Evolutionary conservation across 2,329 filamentous ascomycete species (phyloP), one percentile per base, ranked within the genome.

Genomic region (Exophiala lecanii-corni): DNA sequence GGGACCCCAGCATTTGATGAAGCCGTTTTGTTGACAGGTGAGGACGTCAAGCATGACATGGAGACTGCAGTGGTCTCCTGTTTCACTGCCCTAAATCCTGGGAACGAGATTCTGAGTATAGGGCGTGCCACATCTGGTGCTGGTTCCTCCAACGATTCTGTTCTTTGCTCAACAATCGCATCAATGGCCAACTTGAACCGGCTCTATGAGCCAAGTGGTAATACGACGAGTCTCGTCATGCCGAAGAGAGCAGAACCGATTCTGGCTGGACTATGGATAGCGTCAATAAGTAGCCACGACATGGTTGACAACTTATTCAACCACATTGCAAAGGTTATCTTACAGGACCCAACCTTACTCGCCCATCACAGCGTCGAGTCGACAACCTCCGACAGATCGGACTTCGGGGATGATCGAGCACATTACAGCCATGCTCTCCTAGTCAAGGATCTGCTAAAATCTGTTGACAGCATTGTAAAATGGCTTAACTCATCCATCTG

Each of bases 191-290:
- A 36, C 25, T 13, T 23, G 10, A 16, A n/a, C 39, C 21, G 25
- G 15, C 23, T 46, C 10, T 33, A 46, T 34, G 28, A 39, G 19
- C 15, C 42, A 10, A 15, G 17, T 15, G 10, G 16, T 16, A 25
- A 12, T 7, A 7, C 15, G 15, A 41, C 31, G 18, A 9, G n/a
- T 9, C 35, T 44, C 16, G 41, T 30, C 15, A 37, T 40, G 16
- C 40, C 42, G 10, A 34, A 31, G n/a, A 37, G 36, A 7, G 38
- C 28, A 9, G 32, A 37, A 13, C 39, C 45, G 10, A 23, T 46
- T 10, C 9, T 6, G 9, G 26, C 21, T 12, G 6, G n/a, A 26
- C 32, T 13, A 13, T 51, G 49, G 49, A 26, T 7, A 12, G 23
- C 23, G 6, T 26, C 23, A 6, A 12, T 12, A 26, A 26, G 12